Conservation (phyloP, 139 green algal genomes). For the Chlamydomonas sphaeroides region DNA sequence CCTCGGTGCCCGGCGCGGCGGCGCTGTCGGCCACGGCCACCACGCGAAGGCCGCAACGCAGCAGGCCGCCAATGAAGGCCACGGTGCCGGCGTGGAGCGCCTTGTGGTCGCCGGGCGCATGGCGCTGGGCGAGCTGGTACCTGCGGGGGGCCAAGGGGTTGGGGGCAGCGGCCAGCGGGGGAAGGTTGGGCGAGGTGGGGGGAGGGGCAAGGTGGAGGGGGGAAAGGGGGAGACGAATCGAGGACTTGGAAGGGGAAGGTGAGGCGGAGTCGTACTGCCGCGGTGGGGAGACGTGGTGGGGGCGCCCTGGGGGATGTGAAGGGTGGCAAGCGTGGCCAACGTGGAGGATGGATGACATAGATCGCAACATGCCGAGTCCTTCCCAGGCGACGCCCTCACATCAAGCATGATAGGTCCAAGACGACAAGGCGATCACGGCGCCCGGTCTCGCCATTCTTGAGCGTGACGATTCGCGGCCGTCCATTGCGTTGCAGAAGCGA, state of each 20-base stretch:
- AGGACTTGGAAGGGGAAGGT: no score
- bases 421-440: background rate
- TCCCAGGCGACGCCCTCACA: no score
- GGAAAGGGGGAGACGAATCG: no score
- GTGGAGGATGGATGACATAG: background rate
- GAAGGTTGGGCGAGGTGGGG: no score
- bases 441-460: background rate
- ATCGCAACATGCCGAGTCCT: background rate
- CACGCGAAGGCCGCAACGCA: conserved; percentile 2
- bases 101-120: background rate
- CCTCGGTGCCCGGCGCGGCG: background rate
- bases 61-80: conserved; percentile 12
- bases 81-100: background rate
- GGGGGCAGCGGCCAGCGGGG: no score
- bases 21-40: conserved; percentile 24
- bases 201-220: no score
- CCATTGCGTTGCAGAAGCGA: background rate
- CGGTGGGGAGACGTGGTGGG: background rate
- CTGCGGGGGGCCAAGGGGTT: no score
- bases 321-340: no score
- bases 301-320: background rate
- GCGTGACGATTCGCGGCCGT: background rate
- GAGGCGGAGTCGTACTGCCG: no score
- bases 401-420: background rate
- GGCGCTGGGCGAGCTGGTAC: background rate